Base-by-base conservation (phyloP, 345 rosid genomes). In the Salix suchowensis region DNA sequence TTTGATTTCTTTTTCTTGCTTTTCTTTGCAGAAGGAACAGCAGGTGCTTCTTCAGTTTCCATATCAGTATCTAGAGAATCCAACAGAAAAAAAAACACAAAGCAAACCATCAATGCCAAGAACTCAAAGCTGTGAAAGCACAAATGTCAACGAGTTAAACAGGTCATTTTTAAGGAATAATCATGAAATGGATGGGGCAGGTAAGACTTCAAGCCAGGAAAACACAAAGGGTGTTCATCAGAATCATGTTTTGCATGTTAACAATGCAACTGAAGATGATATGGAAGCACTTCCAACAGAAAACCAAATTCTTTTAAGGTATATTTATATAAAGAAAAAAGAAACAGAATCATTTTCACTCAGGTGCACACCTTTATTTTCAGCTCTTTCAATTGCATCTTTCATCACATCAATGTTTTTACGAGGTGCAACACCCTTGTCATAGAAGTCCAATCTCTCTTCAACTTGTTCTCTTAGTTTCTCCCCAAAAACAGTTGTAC, bases 391-490 rank as follows among this genome's bases (percentile, higher is more conserved):
- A 18, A 93, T 61, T 12, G 96, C 98, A 71, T 88, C 82, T 83
- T 90, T 93, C 98, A 96, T 96, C 71, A 94, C 97, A 70, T 96
- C 99, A 64, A 94, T 88, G 80, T 94, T 96, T 86, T 96, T 96
- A 54, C 97, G 92, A 37, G 99, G 99, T 65, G 97, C 92, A 81
- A 96, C 87, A 28, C 97, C 98, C 86, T 96, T 96, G 82, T 96
- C 99, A 42, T 93, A 92, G 77, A 96, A 96, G 70, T 91, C 97
- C 26, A 94, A 86, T 48, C 95, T 82, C 80, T 93, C 99, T 85
- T 93, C 98, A 37, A 96, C 99, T 85, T 96, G 99, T 82, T 93
- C 97, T 44, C 90, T 84, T 2, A 96, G 94, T 84, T 91, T 92
- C 84, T 92, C 98, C n/a, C 99, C 98, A 24, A 90, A 96, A 42